phyloP scores from a whole-genome alignment of 2,329 filamentous ascomycete genomes.

The Fusarium papillatum region DNA sequence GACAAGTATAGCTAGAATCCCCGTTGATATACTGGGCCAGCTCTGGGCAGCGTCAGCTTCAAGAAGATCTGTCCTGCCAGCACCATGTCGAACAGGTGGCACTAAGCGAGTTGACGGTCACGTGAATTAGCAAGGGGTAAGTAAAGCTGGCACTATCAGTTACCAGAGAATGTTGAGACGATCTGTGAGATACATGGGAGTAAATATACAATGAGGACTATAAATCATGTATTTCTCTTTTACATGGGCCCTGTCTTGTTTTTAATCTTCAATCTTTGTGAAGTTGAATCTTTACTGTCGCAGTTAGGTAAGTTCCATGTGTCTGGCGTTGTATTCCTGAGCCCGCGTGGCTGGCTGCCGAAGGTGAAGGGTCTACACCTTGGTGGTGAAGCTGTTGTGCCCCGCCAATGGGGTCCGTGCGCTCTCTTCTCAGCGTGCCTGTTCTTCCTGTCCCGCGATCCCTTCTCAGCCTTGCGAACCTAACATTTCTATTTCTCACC shows the following conservation, averaged over 20 bases:
- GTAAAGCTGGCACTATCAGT: neutral
- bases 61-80: slow-evolving; percentile 54
- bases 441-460: slow-evolving; percentile 33
- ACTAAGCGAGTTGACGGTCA: slow-evolving; percentile 51
- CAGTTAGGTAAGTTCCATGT: slow-evolving; percentile 1
- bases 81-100: slow-evolving; percentile 55
- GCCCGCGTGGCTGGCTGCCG: slow-evolving; percentile 15
- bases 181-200: neutral
- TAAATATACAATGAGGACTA: neutral
- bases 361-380: slow-evolving; percentile 27
- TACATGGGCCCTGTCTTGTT: neutral
- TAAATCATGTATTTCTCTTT: neutral
- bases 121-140: slow-evolving; percentile 46
- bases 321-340: slow-evolving; percentile 15
- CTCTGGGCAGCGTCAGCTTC: slow-evolving; percentile 48
- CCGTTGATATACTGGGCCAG: slow-evolving; percentile 45
- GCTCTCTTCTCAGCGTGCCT: slow-evolving; percentile 11
- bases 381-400: slow-evolving; percentile 31
- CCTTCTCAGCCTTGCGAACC: slow-evolving; percentile 43
- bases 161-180: neutral
- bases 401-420: slow-evolving; percentile 42
- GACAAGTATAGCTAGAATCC: slow-evolving; percentile 45
- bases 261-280: neutral
- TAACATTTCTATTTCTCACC: slow-evolving; percentile 15
- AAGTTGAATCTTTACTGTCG: neutral